phyloP scores from a whole-genome alignment of 2,329 filamentous ascomycete genomes.

The Dothideomycetes sp. region DNA sequence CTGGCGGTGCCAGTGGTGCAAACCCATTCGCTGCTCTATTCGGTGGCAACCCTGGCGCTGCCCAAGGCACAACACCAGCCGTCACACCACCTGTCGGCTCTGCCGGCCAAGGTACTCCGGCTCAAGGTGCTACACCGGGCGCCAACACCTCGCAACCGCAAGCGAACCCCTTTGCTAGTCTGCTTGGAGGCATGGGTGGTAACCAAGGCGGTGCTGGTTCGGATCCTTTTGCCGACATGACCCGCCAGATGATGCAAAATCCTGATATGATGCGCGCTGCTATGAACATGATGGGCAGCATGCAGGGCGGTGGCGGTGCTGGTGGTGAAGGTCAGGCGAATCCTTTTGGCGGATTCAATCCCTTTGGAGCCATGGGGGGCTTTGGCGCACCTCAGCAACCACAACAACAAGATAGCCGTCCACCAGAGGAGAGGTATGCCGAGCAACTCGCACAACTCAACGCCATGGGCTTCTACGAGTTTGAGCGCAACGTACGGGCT shows the following conservation, averaged over 20 bases:
- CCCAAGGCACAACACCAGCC: slow-evolving; percentile 28
- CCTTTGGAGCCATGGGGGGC: slow-evolving; percentile 33
- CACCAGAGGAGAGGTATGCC: slow-evolving; percentile 88
- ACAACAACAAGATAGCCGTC: slow-evolving; percentile 67
- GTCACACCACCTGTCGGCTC: slow-evolving; percentile 22
- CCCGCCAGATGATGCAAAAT: slow-evolving; percentile 45
- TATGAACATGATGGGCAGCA: slow-evolving; percentile 46
- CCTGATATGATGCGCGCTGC: slow-evolving; percentile 47
- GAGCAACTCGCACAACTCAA: slow-evolving; percentile 87
- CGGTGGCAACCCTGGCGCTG: slow-evolving; percentile 26
- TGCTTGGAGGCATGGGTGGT: slow-evolving; percentile 42
- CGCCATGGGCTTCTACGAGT: slow-evolving; percentile 98
- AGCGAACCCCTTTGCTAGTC: slow-evolving; percentile 58
- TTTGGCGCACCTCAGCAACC: slow-evolving; percentile 31
- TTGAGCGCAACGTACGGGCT: slow-evolving; percentile 84
- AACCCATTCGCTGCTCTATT: slow-evolving; percentile 58
- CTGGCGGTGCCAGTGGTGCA: slow-evolving; percentile 24
- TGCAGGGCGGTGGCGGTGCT: slow-evolving; percentile 33
- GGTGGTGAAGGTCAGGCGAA: slow-evolving; percentile 22
- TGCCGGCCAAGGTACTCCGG: slow-evolving; percentile 26
- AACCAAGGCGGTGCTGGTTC: slow-evolving; percentile 14
- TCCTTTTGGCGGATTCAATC: slow-evolving; percentile 36
- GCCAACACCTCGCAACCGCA: slow-evolving; percentile 27
- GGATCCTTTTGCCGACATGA: slow-evolving; percentile 40
- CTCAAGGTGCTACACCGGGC: slow-evolving; percentile 18